Evolutionary conservation across 805 yeast genomes (phyloP).

Genomic region (Saturnispora mendoncae): DNA sequence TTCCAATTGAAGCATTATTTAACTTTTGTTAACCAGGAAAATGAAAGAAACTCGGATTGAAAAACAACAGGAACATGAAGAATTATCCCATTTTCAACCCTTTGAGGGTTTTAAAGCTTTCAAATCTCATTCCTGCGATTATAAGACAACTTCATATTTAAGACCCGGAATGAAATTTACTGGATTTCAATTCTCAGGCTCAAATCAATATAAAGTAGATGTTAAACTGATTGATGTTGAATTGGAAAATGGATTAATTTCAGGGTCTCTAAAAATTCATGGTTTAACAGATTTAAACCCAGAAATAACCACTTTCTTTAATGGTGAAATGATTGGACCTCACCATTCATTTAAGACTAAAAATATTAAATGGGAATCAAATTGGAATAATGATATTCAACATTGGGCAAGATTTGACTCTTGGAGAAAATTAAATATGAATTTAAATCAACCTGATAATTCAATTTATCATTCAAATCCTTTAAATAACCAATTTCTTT

Average conservation of each 20-base stretch:
- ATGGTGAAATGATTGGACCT: constrained; percentile 60
- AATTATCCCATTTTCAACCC: too few relatives aligned
- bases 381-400: constrained; percentile 42
- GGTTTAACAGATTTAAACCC: constrained; percentile 58
- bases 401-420: constrained; percentile 53
- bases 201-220: constrained; percentile 53
- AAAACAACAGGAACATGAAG: too few relatives aligned
- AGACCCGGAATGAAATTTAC: constrained; percentile 53
- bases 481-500: constrained; percentile 41
- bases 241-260: constrained; percentile 37
- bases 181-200: constrained; percentile 67
- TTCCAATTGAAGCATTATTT: too few relatives aligned
- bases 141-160: constrained; percentile 33
- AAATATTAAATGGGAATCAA: constrained; percentile 46
- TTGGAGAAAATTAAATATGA: constrained; percentile 28
- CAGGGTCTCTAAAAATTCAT: constrained; percentile 58
- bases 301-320: constrained; percentile 60
- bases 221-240: constrained; percentile 69
- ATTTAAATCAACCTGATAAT: constrained; percentile 23
- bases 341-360: constrained; percentile 51
- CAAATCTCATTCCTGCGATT: too few relatives aligned
- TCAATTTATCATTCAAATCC: constrained; percentile 22
- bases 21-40: too few relatives aligned
- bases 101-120: too few relatives aligned
- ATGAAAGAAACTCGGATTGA: too few relatives aligned